Base-by-base conservation (phyloP, 2,329 filamentous ascomycete species). In the Ilyonectria robusta region DNA sequence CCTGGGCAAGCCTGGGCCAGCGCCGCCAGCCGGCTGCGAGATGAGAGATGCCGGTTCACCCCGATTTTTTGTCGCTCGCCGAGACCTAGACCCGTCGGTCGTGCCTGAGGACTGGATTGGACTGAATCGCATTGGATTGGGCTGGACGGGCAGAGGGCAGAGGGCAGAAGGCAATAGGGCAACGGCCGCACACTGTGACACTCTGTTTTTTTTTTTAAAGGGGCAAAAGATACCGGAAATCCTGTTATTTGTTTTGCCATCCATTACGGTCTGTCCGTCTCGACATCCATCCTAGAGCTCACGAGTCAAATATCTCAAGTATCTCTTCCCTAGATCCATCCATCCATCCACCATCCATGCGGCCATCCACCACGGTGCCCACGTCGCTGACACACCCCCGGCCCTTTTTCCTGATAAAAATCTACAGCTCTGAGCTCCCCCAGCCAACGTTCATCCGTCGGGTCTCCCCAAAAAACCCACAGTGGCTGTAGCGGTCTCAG, bases 11-110 rank as follows among this genome's bases (percentile, higher is more conserved):
- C 59, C 40, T 51, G 53, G 44, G 35, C 58, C 47, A 67, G 57
- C 42, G 47, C 62, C 44, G 47, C 62, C 44, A 67, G 62, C 73
- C 68, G 70, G 72, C 73, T 75, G 73, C 73, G 62, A 75, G 74
- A 75, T 74, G 59, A 53, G 70, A 76, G 72, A 74, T 77, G 71
- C 77, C 78, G 78, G 78, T 79, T 80, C 78, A 72, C 74, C 75
- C 78, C 78, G 78, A 80, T 71, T 71, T 72, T 76, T 76, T 71
- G 70, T 72, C 74, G 76, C 72, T 68, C 75, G 73, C 76, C 76
- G 76, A 73, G 72, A 74, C 74, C 74, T 72, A 69, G 71, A 72
- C 74, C 74, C 68, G 67, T 75, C 67, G 65, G 23, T 37, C 57
- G 21, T 56, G 56, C 56, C 55, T 59, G 62, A 60, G 44, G 31